These are phyloP conservation scores for Malassezia furfur DNA, from an alignment of 1,284 basidiomycete genomes.

Conservation along the genomic window DNA sequence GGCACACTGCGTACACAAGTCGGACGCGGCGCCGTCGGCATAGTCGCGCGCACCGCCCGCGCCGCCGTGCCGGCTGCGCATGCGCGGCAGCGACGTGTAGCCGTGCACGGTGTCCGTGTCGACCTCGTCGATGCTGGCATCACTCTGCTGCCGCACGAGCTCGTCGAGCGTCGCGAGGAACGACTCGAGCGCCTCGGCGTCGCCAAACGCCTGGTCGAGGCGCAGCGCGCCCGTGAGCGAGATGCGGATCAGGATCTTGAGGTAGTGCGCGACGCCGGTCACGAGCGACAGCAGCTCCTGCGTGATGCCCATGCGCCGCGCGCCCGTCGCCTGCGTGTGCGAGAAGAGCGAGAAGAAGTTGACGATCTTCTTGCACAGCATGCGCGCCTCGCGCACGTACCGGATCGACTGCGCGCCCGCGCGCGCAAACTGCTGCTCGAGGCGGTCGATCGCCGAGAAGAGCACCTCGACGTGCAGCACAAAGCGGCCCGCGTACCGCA, in stretches of 20 bases:
- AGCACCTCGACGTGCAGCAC: constrained; percentile 96
- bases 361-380: constrained; percentile 97
- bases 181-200: constrained; percentile 70
- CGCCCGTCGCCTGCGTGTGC: constrained; percentile 86
- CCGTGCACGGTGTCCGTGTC: constrained; percentile 36
- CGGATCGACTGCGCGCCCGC: constrained; percentile 71
- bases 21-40: constrained; percentile 51
- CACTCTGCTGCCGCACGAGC: constrained; percentile 51
- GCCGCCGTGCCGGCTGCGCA: constrained; percentile 27
- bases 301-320: constrained; percentile 84
- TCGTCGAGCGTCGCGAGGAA: constrained; percentile 73
- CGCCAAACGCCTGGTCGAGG: constrained; percentile 78
- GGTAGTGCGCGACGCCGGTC: constrained; percentile 93
- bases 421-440: constrained; percentile 78
- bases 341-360: constrained; percentile 94
- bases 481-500: constrained; percentile 95
- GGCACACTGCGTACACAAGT: constrained; percentile 79
- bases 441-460: constrained; percentile 91
- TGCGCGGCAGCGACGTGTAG: constrained; percentile 37
- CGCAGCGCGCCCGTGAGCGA: constrained; percentile 90
- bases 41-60: constrained; percentile 15
- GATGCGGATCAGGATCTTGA: constrained; percentile 97
- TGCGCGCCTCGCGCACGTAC: constrained; percentile 91
- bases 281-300: constrained; percentile 95
- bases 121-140: constrained; percentile 18